Evolutionary conservation across 768 basidiomycete genomes (phyloP).

Genomic region (Phylloporus arenicola): DNA sequence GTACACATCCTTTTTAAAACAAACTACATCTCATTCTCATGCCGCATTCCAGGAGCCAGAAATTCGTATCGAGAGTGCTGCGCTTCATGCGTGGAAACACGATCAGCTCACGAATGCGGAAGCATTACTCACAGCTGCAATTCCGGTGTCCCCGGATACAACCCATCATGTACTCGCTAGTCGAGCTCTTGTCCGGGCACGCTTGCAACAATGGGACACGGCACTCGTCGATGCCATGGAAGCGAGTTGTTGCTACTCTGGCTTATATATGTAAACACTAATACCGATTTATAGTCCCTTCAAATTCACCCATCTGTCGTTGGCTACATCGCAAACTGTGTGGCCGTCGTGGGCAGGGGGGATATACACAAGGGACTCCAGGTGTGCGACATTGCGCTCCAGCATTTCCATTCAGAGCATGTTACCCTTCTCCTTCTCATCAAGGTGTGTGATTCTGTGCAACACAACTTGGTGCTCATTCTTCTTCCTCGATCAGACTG

Average conservation of each 20-base stretch:
- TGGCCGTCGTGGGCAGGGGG: neutral
- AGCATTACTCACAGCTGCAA: neutral
- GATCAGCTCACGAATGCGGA: neutral
- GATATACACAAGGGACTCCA: too few relatives aligned
- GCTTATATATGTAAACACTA: neutral
- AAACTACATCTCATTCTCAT: too few relatives aligned
- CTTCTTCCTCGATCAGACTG: too few relatives aligned
- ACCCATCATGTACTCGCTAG: neutral
- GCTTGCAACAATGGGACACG: neutral
- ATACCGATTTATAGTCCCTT: neutral
- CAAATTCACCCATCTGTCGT: neutral
- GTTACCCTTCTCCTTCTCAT: too few relatives aligned
- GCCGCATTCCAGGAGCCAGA: too few relatives aligned
- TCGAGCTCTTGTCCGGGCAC: conserved; percentile 2
- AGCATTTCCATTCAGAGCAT: too few relatives aligned
- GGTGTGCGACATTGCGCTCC: too few relatives aligned
- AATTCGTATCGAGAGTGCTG: neutral
- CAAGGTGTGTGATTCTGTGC: too few relatives aligned
- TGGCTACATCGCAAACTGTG: neutral
- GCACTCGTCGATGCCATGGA: neutral
- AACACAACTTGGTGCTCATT: too few relatives aligned
- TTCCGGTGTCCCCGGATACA: neutral
- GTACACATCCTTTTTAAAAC: too few relatives aligned
- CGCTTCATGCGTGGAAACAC: neutral
- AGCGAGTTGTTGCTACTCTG: neutral